These are phyloP conservation scores for Colletotrichum cordylinicola DNA, from an alignment of 2,329 filamentous ascomycete species.

Conservation along the genomic window DNA sequence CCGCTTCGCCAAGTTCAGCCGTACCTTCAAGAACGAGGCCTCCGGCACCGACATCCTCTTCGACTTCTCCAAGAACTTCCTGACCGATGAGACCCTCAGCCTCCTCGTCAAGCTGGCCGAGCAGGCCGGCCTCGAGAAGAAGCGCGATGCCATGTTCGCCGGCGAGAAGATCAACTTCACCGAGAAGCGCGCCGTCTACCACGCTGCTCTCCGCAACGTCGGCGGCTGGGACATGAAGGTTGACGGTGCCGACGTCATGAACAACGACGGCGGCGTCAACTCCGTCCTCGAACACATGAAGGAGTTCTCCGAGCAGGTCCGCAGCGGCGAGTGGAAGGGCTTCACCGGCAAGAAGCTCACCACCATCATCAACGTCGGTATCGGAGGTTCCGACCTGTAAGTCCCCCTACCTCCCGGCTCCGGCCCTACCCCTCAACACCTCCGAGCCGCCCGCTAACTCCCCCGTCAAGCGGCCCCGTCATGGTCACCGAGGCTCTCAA, in stretches of 20 bases:
- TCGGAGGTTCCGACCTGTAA: constrained; percentile 97
- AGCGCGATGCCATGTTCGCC: constrained; percentile 96
- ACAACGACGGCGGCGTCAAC: constrained; percentile 86
- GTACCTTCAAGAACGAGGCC: constrained; percentile 78
- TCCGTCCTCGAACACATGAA: constrained; percentile 96
- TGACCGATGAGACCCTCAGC: constrained; percentile 89
- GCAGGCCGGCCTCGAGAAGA: constrained; percentile 89
- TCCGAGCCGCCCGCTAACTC: constrained; percentile 17
- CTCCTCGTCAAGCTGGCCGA: constrained; percentile 89
- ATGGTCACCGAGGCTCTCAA: constrained; percentile 99
- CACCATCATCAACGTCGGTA: constrained; percentile 96
- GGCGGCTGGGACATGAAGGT: constrained; percentile 83
- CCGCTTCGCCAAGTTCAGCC: constrained; percentile 90
- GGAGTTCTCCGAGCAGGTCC: constrained; percentile 93
- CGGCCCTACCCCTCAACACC: background rate
- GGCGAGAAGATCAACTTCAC: constrained; percentile 99
- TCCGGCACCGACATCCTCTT: constrained; percentile 90
- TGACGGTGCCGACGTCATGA: constrained; percentile 91
- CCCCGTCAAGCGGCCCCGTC: constrained; percentile 76
- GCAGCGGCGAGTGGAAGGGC: constrained; percentile 95
- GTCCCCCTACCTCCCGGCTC: constrained; percentile 43
- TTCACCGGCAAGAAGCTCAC: constrained; percentile 97
- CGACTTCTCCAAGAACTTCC: constrained; percentile 99
- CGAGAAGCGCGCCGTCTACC: constrained; percentile 94
- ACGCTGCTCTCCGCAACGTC: constrained; percentile 91